phyloP scores from a whole-genome alignment of 352 stramenopile species.

The Globisporangium perplexum region DNA sequence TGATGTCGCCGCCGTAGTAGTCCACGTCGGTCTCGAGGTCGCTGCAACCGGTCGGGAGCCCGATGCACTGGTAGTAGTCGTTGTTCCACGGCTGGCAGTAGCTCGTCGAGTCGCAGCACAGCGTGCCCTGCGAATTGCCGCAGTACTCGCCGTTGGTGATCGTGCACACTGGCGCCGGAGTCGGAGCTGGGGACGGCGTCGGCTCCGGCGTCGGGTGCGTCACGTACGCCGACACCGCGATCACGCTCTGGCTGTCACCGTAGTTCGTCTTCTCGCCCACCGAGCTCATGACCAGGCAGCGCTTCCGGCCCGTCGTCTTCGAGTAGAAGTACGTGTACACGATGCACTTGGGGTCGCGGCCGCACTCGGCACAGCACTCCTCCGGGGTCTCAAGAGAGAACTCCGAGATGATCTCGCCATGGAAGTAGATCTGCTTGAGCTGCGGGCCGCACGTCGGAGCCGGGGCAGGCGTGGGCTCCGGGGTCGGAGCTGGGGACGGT shows the following conservation, averaged over 20 bases:
- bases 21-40: conserved; percentile 21
- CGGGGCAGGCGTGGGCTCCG: neutral
- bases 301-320: conserved; percentile 6
- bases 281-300: conserved; percentile 4
- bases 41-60: conserved; percentile 6
- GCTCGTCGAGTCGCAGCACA: conserved; percentile 7
- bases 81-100: conserved; percentile 32
- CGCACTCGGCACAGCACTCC: conserved; percentile 6
- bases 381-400: neutral
- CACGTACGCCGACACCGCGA: conserved; percentile 4
- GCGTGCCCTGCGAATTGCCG: conserved; percentile 16
- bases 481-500: neutral
- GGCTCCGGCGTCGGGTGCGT: neutral
- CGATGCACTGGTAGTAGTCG: conserved; percentile 28
- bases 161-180: neutral
- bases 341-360: conserved; percentile 6
- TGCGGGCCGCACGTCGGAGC: neutral
- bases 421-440: conserved; percentile 9
- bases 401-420: conserved; percentile 6
- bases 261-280: conserved; percentile 10
- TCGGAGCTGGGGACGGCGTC: neutral
- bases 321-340: conserved; percentile 10
- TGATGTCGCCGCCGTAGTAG: conserved; percentile 22
- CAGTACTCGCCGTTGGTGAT: conserved; percentile 11
- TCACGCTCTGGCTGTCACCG: conserved; percentile 5